Percentiles rank a stretch among this genome's conserved stretches.
phyloP scores from a whole-genome alignment of 2,329 filamentous ascomycete genomes.

The Claviceps spartinae region DNA sequence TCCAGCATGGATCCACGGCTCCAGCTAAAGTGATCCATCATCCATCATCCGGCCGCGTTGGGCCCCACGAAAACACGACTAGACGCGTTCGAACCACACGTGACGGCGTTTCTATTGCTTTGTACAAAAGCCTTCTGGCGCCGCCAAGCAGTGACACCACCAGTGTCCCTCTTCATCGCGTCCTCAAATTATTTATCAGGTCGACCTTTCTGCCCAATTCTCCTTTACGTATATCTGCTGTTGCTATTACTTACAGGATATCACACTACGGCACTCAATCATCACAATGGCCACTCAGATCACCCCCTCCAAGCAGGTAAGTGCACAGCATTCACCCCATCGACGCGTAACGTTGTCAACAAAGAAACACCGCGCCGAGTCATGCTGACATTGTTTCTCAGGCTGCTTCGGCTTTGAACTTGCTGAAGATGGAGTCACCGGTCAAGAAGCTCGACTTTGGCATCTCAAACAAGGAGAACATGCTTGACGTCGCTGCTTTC shows the following conservation, averaged over 20 bases:
- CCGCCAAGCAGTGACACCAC: slow-evolving; percentile 11
- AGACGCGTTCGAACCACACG: slow-evolving; percentile 23
- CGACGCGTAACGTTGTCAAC: not conserved
- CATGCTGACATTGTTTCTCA: slow-evolving; percentile 30
- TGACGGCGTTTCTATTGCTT: slow-evolving; percentile 20
- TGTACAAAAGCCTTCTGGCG: slow-evolving; percentile 26
- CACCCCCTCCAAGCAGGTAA: slow-evolving; percentile 45
- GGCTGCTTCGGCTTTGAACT: slow-evolving; percentile 77
- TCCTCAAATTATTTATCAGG: slow-evolving; percentile 11
- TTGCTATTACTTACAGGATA: slow-evolving; percentile 7
- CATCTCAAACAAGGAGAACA: slow-evolving; percentile 69
- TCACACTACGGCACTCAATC: slow-evolving; percentile 4
- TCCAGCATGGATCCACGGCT: not conserved
- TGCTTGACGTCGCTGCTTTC: slow-evolving; percentile 36
- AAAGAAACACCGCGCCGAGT: not conserved
- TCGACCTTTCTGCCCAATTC: slow-evolving; percentile 10
- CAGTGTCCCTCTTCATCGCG: slow-evolving; percentile 16
- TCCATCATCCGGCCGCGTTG: slow-evolving; percentile 6
- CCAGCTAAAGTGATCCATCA: slow-evolving; percentile 13
- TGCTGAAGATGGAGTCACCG: slow-evolving; percentile 85
- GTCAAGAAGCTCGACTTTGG: slow-evolving; percentile 80
- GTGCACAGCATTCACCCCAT: slow-evolving; percentile 13
- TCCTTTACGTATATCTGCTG: slow-evolving; percentile 7
- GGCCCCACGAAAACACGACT: slow-evolving; percentile 15
- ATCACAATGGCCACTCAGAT: slow-evolving; percentile 61